Percentiles rank a stretch among this genome's conserved stretches.
Conservation (phyloP, 1,284 basidiomycete species). For the Ganoderma multipileum region DNA sequence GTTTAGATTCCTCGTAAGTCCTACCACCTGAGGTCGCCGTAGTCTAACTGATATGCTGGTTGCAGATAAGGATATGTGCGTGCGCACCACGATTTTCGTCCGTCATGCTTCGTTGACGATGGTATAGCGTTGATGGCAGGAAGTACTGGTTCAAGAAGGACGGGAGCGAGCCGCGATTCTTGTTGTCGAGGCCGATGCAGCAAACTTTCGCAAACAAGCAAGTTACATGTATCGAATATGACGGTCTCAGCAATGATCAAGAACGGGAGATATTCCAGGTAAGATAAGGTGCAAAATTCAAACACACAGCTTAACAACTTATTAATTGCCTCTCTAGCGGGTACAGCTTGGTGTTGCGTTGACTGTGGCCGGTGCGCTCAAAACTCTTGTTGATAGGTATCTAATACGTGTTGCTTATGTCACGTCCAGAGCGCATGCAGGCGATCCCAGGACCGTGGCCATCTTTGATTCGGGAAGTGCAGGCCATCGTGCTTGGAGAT, state of each 20-base stretch:
- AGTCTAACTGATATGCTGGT: background rate
- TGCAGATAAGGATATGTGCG: slow-evolving; percentile 65
- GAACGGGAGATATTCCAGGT: slow-evolving; percentile 82
- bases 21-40: background rate
- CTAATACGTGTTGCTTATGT: background rate
- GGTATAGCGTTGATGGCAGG: slow-evolving; percentile 45
- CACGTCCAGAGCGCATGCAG: slow-evolving; percentile 50
- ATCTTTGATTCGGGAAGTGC: slow-evolving; percentile 49
- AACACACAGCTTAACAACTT: too few relatives aligned
- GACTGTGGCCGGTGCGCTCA: slow-evolving; percentile 51
- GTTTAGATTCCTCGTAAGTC: slow-evolving; percentile 38
- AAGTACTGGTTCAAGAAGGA: slow-evolving; percentile 60
- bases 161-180: slow-evolving; percentile 34
- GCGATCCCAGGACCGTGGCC: slow-evolving; percentile 54
- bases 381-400: background rate
- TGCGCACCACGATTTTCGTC: slow-evolving; percentile 14
- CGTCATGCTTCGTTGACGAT: background rate
- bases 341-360: slow-evolving; percentile 52
- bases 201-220: slow-evolving; percentile 70
- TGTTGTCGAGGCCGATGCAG: slow-evolving; percentile 57
- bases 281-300: background rate
- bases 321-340: slow-evolving; percentile 40
- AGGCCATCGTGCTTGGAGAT: slow-evolving; percentile 44
- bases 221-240: slow-evolving; percentile 76
- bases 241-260: slow-evolving; percentile 61